Evolutionary conservation across 106 monocot genomes (phyloP).

Genomic region (Dendrobium officinale): DNA sequence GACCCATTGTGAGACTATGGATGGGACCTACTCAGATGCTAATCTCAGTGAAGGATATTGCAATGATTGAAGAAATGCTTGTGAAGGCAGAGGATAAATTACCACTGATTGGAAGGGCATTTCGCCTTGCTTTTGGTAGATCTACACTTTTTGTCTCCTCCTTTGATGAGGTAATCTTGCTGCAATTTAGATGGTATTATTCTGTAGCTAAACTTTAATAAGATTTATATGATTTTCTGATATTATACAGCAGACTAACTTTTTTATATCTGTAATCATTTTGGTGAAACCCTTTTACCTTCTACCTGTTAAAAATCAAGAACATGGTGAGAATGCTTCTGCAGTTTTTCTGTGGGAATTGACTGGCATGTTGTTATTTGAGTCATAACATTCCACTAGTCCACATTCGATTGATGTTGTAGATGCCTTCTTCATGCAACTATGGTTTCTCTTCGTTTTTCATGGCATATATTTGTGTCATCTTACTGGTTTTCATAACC

Average conservation of each 20-base stretch:
- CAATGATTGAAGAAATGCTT: slow-evolving; percentile 48
- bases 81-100: slow-evolving; percentile 49
- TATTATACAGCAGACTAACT: not conserved
- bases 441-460: not conserved
- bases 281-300: not conserved
- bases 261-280: not conserved
- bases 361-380: too few species aligned
- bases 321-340: not conserved
- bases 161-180: slow-evolving; percentile 39
- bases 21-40: slow-evolving; percentile 61
- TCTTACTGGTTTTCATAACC: not conserved
- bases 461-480: not conserved
- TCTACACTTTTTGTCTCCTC: slow-evolving; percentile 49
- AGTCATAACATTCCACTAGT: too few species aligned
- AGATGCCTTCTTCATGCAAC: not conserved
- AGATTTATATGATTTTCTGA: not conserved
- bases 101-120: slow-evolving; percentile 42
- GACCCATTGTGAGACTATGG: slow-evolving; percentile 59
- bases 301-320: not conserved
- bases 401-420: not conserved
- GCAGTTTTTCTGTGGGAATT: too few species aligned
- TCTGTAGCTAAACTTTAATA: not conserved
- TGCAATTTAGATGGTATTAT: not conserved
- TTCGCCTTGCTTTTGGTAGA: slow-evolving; percentile 55
- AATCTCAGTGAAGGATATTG: slow-evolving; percentile 56